Evolutionary conservation across 2,329 filamentous ascomycete genomes (phyloP), one percentile per base, ranked within the genome.

Genomic region (Pseudogymnoascus sp.): DNA sequence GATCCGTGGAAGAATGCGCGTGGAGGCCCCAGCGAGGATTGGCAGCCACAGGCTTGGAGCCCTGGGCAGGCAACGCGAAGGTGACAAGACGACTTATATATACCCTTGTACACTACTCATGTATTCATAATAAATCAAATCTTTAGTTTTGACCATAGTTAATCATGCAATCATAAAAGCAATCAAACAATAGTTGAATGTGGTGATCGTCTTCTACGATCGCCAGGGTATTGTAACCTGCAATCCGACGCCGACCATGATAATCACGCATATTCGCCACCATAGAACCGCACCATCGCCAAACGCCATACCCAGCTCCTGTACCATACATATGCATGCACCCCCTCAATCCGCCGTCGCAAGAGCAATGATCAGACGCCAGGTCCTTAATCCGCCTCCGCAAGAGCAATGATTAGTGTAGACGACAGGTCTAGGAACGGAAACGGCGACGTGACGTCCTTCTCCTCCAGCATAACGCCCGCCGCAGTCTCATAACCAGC

Each of bases 391-490:
- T 91, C 89, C 63, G 89, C 88, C 73, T 93, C 90, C 10, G 93
- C 92, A 73, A 98, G 80, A 78, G 96, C 92, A 78, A 96, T 92
- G 70, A 98, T 96, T 71, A 98, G 81, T 76, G 88, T 88, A 68
- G 91, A 93, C 31, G 93, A 93, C 76, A 97, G 89, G 77, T 98
- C 93, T 72, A 98, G 81, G 78, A 97, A 98, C 3, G 95, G 93
- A 75, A 96, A 98, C 28, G 95, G 92, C 73, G 90, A 96, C 50
- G 91, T 93, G 66, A 96, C 91, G 72, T 96, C 90, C 82, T 98
- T 98, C 78, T 97, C 92, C 71, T 95, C 91, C 60, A 92, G 79
- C 60, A 89, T 79, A 68, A 88, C 85, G 59, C 93, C 88, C 62
- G 95, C 81, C 11, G 80, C 72, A 56, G 83, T 91, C 78, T 99